Evolutionary conservation across 2,329 filamentous ascomycete species (phyloP).

Genomic region (Alternaria ethzedia): DNA sequence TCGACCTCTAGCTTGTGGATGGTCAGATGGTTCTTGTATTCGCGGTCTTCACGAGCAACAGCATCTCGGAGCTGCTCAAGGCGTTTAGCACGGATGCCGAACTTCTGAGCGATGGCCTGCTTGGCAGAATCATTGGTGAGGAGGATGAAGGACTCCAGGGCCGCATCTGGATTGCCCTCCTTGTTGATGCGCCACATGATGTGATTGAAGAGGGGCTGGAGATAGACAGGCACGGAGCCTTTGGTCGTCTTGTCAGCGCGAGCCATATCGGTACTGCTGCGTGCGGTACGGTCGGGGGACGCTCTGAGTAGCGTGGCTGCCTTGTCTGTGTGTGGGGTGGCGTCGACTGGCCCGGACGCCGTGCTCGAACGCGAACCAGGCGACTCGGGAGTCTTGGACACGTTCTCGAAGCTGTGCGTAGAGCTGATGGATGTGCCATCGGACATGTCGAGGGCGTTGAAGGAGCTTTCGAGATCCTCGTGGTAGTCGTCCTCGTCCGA

Average conservation of each 20-base stretch:
- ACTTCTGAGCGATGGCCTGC: conserved; percentile 55
- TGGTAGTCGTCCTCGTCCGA: conserved; percentile 45
- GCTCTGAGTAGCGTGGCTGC: conserved; percentile 9
- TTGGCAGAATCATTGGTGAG: conserved; percentile 58
- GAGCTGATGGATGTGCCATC: conserved; percentile 54
- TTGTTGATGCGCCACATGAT: conserved; percentile 60
- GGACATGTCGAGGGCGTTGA: conserved; percentile 45
- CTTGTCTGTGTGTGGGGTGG: conserved; percentile 33
- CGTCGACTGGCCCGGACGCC: conserved; percentile 26
- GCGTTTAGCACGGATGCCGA: conserved; percentile 58
- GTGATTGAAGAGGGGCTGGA: conserved; percentile 59
- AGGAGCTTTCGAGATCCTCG: conserved; percentile 48
- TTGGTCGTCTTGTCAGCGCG: conserved; percentile 35
- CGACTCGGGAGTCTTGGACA: conserved; percentile 50
- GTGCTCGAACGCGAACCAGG: conserved; percentile 46
- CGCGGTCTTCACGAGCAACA: conserved; percentile 57
- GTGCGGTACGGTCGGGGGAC: conserved; percentile 38
- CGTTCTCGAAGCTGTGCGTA: conserved; percentile 47
- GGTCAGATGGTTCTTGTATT: conserved; percentile 51
- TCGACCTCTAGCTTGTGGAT: conserved; percentile 48
- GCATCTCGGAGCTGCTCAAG: conserved; percentile 58
- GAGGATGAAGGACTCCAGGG: conserved; percentile 59
- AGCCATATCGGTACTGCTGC: conserved; percentile 35
- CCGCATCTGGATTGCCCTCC: conserved; percentile 54
- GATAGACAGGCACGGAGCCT: conserved; percentile 44